phyloP scores from a whole-genome alignment of 2,329 filamentous ascomycete species.

The Moelleriella libera region DNA sequence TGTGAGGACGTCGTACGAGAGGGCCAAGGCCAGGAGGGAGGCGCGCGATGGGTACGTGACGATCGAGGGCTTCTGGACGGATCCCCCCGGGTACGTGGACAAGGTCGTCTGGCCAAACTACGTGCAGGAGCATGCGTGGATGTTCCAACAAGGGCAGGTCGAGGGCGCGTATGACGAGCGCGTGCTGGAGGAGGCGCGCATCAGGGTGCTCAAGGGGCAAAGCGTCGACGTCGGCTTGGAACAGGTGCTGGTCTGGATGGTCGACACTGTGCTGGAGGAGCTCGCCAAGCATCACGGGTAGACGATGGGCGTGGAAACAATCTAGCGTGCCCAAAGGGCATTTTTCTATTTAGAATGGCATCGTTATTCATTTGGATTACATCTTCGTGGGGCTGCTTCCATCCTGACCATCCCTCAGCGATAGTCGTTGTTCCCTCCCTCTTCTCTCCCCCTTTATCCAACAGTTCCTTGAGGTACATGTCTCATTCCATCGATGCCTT shows the following conservation, averaged over 20 bases:
- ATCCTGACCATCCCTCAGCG: no score
- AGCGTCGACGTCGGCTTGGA: constrained; percentile 43
- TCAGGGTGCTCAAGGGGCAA: constrained; percentile 32
- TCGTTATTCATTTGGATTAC: no score
- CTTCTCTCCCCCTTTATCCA: no score
- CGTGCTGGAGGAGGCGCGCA: constrained; percentile 27
- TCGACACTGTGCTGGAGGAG: constrained; percentile 41
- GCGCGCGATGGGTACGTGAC: constrained; percentile 66
- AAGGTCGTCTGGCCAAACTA: constrained; percentile 95
- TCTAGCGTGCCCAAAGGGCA: no score
- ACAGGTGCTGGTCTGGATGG: constrained; percentile 53
- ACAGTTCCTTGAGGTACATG: no score
- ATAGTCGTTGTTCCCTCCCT: no score
- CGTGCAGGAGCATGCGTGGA: constrained; percentile 62
- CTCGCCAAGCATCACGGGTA: constrained; percentile 16
- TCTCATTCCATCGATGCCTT: no score
- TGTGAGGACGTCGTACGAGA: constrained; percentile 51
- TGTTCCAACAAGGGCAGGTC: constrained; percentile 60
- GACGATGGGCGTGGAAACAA: no score
- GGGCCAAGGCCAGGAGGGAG: constrained; percentile 50
- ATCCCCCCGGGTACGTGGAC: constrained; percentile 90
- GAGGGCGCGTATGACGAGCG: constrained; percentile 37
- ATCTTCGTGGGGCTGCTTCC: no score
- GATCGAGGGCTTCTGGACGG: constrained; percentile 82
- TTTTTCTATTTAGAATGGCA: no score